Base-by-base conservation (phyloP, 495 filamentous ascomycete genomes). In the Cercophora sp. region DNA sequence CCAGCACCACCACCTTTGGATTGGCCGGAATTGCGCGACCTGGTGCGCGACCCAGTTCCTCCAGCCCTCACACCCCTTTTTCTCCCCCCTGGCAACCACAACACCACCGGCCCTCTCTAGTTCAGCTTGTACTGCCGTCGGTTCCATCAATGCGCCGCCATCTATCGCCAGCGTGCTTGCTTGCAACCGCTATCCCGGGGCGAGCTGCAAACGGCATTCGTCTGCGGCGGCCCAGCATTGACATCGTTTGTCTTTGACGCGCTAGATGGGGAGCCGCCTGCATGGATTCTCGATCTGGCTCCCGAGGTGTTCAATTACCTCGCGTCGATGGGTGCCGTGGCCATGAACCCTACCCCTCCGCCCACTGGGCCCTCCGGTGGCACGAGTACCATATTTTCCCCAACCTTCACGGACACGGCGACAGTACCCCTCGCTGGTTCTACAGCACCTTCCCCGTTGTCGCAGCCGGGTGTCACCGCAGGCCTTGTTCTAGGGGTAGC, bases 121-220 rank as follows among this genome's bases (percentile, higher is more conserved):
- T 13, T 43, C 18, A 13, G 22, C 40, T 19, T 43, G 40, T 23
- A 43, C 15, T 22, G 16, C 6, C 16, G n/a, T 22, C 40, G 22
- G 20, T 1, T 43, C 40, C 16, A 43, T 43, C 40, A 43, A 22
- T 8, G 40, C 40, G 15, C 40, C 40, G 40, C 40, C 40, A 13
- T 43, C 40, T 22, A 43, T 43, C 16, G 40, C 40, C 16, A 43
- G 40, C 40, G 40, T 43, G 16, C 40, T 43, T 23, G 16, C 40
- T 22, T n/a, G n/a, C n/a, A n/a, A 43, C 40, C 6, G 40, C 40
- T 8, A 22, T 43, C 18, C 40, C 40, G n/a, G 18, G 15, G 40
- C 40, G 40, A 43, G 15, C 40, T 43, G 6, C 40, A 43, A 23
- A 43, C 40, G 40, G 40, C 40, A 1, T 43, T 20, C 40, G 40